Percentiles rank a stretch among this genome's conserved stretches.
Conservation (phyloP, 169 alveolate genomes). For the Plasmodium knowlesi region DNA sequence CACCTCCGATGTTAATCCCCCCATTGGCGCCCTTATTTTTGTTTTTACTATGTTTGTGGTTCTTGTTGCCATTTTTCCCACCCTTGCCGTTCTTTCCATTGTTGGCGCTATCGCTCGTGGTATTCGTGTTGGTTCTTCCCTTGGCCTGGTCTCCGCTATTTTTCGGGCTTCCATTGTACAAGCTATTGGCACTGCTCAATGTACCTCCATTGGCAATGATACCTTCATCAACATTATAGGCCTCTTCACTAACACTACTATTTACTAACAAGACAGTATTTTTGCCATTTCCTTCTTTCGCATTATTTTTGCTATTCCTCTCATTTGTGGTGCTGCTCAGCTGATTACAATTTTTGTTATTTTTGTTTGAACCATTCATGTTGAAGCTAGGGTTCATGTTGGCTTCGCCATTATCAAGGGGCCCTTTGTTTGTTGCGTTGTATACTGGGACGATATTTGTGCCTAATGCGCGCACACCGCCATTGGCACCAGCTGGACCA, state of each 20-base stretch:
- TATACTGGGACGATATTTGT: background rate
- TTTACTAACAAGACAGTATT: background rate
- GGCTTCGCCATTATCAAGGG: background rate
- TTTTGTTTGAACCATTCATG: slow-evolving; percentile 15
- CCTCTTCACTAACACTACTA: background rate
- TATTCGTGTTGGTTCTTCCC: background rate
- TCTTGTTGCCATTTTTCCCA: slow-evolving; percentile 1
- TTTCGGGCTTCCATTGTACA: background rate
- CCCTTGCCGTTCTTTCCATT: slow-evolving; percentile 11
- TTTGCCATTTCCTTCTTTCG: background rate
- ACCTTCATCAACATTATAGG: background rate
- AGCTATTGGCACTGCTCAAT: background rate
- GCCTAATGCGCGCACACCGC: background rate
- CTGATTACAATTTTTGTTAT: background rate
- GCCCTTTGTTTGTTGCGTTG: background rate
- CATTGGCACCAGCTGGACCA: background rate
- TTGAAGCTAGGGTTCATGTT: background rate
- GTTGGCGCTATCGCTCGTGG: background rate
- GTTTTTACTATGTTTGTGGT: slow-evolving; percentile 12
- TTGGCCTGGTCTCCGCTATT: background rate
- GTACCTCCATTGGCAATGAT: background rate
- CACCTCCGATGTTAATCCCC: background rate
- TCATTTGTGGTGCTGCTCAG: slow-evolving; percentile 6
- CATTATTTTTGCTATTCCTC: background rate
- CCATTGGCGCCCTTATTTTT: background rate